Evolutionary conservation across 148 eudicot species (phyloP), one percentile per base, ranked within the genome.

Genomic region (Selenicereus undatus): DNA sequence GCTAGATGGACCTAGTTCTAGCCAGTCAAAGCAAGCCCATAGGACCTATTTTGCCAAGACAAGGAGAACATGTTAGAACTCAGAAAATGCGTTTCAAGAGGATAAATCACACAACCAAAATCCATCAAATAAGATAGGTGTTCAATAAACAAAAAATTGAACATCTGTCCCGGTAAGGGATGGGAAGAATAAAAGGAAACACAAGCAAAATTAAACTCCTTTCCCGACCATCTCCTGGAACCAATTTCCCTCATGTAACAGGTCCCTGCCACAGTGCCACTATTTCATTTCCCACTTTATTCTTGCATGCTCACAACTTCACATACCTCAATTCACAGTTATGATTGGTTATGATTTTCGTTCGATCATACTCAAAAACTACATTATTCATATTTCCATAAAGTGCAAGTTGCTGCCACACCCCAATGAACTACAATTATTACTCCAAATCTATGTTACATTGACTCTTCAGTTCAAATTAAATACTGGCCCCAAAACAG

Each of bases 1-100:
- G 52, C 72, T 79, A 82, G 93, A 76, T 32, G 92, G 86, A 86
- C 90, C 85, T 71, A 92, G 91, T 77, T 96, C 98, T 86, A 96
- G 83, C 88, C 82, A 88, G 87, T 96, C 99, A 79, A 96, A 96
- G 88, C 97, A 91, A 83, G 98, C 91, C 97, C 97, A 96, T 74
- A 92, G 75, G 24, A 96, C 99, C 99, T 96, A 95, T 84, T 84
- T 79, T 50, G 56, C 54, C 82, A 82, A 54, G 22, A 71, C 79
- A 50, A 75, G 75, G n/a, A 62, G 77, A 54, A 9, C 2, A 27
- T 79, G 43, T 70, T 18, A 65, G 70, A 54, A 71, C 62, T 21
- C 42, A 43, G 17, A 8, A 8, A 3, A 65, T 18, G 32, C 71
- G 30, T 66, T 64, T 42, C 22, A 71, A 75, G 58, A 65, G 5